A percentile compares a stretch with the other conserved stretches of the same genome.
These are phyloP conservation scores for Claviceps purpurea DNA, from an alignment of 2,329 filamentous ascomycete species.

Conservation along the genomic window DNA sequence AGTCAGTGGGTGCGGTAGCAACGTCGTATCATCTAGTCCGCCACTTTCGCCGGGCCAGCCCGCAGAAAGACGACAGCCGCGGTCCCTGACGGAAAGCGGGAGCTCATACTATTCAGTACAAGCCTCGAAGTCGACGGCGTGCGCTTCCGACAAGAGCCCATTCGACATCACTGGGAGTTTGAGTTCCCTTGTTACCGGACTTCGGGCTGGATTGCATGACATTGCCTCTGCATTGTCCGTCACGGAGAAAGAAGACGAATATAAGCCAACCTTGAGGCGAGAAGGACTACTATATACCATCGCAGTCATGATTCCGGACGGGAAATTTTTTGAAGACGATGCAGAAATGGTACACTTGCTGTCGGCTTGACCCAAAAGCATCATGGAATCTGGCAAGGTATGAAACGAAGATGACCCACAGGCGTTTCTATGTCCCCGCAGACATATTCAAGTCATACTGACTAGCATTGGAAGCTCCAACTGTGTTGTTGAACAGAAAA, in stretches of 20 bases:
- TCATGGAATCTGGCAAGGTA: neutral
- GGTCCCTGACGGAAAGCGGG: neutral
- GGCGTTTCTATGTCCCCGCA: neutral
- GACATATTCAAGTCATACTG: no score
- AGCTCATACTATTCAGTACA: constrained; percentile 1
- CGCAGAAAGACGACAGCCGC: neutral
- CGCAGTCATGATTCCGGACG: constrained; percentile 1
- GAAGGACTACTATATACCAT: constrained; percentile 1
- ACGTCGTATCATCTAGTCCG: neutral
- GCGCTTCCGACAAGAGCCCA: neutral
- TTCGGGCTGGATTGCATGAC: neutral
- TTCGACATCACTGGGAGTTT: neutral
- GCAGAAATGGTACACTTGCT: neutral
- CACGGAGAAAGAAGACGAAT: neutral
- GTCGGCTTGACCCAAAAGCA: neutral
- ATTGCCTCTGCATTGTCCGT: neutral
- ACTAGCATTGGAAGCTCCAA: no score
- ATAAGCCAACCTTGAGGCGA: neutral
- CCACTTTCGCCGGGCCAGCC: neutral
- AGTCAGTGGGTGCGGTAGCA: neutral
- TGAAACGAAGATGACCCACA: neutral
- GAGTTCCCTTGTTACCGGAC: neutral
- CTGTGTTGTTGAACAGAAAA: no score
- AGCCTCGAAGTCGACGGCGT: neutral
- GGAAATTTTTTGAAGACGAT: constrained; percentile 1